Base-by-base conservation (phyloP, 352 stramenopile genomes). In the Stramenopiles sp. region DNA sequence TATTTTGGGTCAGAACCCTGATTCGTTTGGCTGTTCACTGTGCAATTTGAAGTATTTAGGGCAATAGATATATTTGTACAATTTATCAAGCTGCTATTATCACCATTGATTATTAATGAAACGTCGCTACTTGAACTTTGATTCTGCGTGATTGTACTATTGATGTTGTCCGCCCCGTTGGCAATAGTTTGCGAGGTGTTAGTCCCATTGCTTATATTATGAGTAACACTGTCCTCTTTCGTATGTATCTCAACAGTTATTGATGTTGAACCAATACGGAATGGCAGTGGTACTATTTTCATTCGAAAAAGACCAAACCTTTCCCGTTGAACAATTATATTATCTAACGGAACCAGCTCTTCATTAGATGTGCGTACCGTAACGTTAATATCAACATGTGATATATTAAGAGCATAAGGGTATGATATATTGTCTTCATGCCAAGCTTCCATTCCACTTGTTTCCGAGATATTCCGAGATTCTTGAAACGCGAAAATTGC, bases 171-270 rank as follows among this genome's bases (percentile, higher is more conserved):
- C n/a, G n/a, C n/a, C n/a, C n/a, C n/a, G n/a, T n/a, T n/a, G n/a
- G n/a, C n/a, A n/a, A n/a, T n/a, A n/a, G n/a, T n/a, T n/a, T n/a
- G n/a, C n/a, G n/a, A n/a, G n/a, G n/a, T n/a, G n/a, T n/a, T n/a
- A n/a, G n/a, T n/a, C n/a, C n/a, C n/a, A n/a, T n/a, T n/a, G n/a
- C n/a, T n/a, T n/a, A n/a, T n/a, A n/a, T n/a, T n/a, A n/a, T n/a
- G n/a, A n/a, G n/a, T n/a, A n/a, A n/a, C n/a, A 33, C 30, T 4
- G 1, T 31, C 30, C 4, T 4, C 22, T 31, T 31, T 33, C 22
- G 30, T 33, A 14, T 14, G 8, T 4, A 78, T 78, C 31, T 78
- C 71, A 78, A 78, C 71, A 78, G 71, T 78, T 31, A 78, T 78
- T 14, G 71, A 33, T 8, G 71, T 33, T 14, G 71, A 78, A 33